Evolutionary conservation across 2,329 filamentous ascomycete genomes (phyloP).

Genomic region (Sclerotinia borealis): DNA sequence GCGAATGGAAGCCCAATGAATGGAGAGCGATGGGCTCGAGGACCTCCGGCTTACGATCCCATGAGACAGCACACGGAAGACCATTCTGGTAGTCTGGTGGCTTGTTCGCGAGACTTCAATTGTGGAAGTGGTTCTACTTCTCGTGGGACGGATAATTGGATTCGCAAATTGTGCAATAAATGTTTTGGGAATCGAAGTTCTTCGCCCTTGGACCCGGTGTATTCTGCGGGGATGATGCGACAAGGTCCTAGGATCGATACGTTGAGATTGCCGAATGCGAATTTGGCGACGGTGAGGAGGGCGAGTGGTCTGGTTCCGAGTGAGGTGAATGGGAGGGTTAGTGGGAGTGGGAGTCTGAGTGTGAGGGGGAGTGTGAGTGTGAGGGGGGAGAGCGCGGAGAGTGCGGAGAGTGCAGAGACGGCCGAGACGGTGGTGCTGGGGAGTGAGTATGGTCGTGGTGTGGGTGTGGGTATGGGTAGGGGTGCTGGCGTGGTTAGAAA

Average conservation of each 20-base stretch:
- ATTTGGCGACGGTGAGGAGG: conserved; percentile 2
- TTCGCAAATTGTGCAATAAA: neutral
- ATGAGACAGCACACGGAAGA: neutral
- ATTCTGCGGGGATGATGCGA: neutral
- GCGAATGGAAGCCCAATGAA: neutral
- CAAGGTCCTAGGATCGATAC: neutral
- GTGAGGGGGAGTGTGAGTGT: neutral
- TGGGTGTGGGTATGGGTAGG: too few relatives aligned
- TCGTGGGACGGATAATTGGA: neutral
- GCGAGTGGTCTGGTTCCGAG: neutral
- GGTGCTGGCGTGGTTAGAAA: too few relatives aligned
- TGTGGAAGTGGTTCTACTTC: neutral
- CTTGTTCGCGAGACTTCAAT: neutral
- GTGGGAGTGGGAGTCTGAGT: neutral
- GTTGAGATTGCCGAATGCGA: neutral
- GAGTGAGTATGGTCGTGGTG: neutral
- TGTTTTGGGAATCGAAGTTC: neutral
- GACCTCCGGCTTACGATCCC: neutral
- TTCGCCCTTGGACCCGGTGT: neutral
- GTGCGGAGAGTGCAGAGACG: neutral
- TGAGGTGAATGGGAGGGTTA: neutral
- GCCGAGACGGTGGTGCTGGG: neutral
- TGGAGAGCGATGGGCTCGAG: neutral
- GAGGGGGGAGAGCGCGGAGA: neutral
- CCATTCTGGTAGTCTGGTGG: neutral